phyloP scores from a whole-genome alignment of 75 land plant species.

The Cupressus sempervirens region DNA sequence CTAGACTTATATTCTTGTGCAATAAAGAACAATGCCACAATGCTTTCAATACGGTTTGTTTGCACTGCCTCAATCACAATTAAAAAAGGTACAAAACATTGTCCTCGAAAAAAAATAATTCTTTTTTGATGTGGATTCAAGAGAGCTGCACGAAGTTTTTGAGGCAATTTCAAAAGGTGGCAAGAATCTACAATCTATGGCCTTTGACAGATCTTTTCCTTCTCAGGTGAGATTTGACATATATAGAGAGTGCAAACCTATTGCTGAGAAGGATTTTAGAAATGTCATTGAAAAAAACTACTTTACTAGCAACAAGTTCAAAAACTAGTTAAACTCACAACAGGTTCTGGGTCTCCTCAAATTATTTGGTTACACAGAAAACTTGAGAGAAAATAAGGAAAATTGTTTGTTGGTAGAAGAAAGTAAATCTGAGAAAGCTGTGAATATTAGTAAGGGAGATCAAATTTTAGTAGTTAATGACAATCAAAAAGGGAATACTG shows the following conservation, averaged over 20 bases:
- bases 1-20: constrained; percentile 18
- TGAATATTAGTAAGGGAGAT: not conserved
- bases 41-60: constrained; percentile 14
- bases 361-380: not conserved
- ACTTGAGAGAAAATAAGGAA: not conserved
- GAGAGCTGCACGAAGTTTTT: constrained; percentile 32
- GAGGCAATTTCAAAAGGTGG: constrained; percentile 34
- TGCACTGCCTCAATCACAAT: constrained; percentile 8
- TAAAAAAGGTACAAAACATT: constrained; percentile 18
- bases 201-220: constrained; percentile 11
- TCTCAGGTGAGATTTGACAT: not conserved
- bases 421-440: not conserved
- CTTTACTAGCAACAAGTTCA: not conserved
- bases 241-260: not conserved
- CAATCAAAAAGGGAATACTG: not conserved
- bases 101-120: constrained; percentile 34
- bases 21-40: not conserved
- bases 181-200: constrained; percentile 16
- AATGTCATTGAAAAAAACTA: not conserved
- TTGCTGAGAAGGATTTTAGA: not conserved
- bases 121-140: constrained; percentile 20
- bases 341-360: not conserved
- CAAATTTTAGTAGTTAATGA: not conserved
- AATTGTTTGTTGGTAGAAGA: not conserved
- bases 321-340: not conserved